A percentile compares a stretch with the other conserved stretches of the same genome.
phyloP scores from a whole-genome alignment of 2,329 filamentous ascomycete genomes.

The Stylonectria norvegica region DNA sequence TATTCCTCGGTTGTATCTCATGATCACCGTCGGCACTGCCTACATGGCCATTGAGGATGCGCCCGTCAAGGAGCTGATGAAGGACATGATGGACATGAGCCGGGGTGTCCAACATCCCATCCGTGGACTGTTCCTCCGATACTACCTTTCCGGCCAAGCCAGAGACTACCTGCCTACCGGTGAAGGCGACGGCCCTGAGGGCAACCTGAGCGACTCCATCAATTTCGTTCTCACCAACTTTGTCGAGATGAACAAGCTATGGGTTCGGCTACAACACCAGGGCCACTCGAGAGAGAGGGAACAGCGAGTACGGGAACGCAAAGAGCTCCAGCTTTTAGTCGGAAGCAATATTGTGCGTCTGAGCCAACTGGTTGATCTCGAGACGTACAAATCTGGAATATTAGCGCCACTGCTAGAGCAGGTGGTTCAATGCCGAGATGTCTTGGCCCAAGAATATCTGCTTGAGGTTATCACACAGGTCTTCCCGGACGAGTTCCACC shows the following conservation, averaged over 20 bases:
- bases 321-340: slow-evolving; percentile 91
- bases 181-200: slow-evolving; percentile 84
- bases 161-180: slow-evolving; percentile 81
- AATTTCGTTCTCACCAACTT: slow-evolving; percentile 98
- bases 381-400: slow-evolving; percentile 89
- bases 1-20: slow-evolving; percentile 90
- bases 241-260: slow-evolving; percentile 99
- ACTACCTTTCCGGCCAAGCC: slow-evolving; percentile 93
- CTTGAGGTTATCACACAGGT: slow-evolving; percentile 98
- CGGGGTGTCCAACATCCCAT: slow-evolving; percentile 95
- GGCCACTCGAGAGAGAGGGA: slow-evolving; percentile 94
- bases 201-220: slow-evolving; percentile 94
- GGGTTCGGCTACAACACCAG: slow-evolving; percentile 96
- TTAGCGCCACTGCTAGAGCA: slow-evolving; percentile 88
- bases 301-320: slow-evolving; percentile 86
- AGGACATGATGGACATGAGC: slow-evolving; percentile 99
- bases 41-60: slow-evolving; percentile 99
- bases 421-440: slow-evolving; percentile 95
- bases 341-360: slow-evolving; percentile 94
- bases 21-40: slow-evolving; percentile 98
- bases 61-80: slow-evolving; percentile 99
- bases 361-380: slow-evolving; percentile 92
- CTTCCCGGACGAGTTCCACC: slow-evolving; percentile 96
- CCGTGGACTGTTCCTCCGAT: slow-evolving; percentile 88
- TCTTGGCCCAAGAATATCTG: slow-evolving; percentile 94